Conservation (phyloP, 2,329 filamentous ascomycete genomes). For the Claviceps paspali region DNA sequence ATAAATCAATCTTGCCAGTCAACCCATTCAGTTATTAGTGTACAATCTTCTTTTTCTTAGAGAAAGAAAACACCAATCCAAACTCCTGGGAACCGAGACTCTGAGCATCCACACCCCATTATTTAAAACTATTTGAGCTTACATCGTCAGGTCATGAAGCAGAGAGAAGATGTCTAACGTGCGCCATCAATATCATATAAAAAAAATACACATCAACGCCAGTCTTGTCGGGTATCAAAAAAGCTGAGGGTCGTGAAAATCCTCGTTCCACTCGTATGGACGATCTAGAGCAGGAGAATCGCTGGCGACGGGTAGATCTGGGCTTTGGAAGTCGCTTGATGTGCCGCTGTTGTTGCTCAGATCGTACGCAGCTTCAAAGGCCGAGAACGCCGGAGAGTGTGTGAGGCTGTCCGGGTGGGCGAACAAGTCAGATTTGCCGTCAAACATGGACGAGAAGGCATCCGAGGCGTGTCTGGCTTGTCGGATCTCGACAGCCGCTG, state of each 20-base stretch:
- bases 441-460: conserved; percentile 7
- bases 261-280: conserved; percentile 17
- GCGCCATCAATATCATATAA: conserved; percentile 4
- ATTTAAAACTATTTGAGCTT: conserved; percentile 1
- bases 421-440: conserved; percentile 15
- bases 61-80: neutral
- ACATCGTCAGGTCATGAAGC: conserved; percentile 17
- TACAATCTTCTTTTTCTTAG: conserved; percentile 3
- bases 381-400: conserved; percentile 21
- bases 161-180: conserved; percentile 1
- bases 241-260: conserved; percentile 14
- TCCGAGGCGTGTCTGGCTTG: conserved; percentile 1
- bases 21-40: neutral
- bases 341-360: conserved; percentile 20
- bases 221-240: conserved; percentile 16
- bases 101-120: neutral
- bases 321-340: conserved; percentile 16
- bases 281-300: conserved; percentile 13
- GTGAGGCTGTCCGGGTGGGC: conserved; percentile 14
- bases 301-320: conserved; percentile 11
- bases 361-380: conserved; percentile 26
- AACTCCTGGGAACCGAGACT: neutral
- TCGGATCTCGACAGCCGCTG: conserved; percentile 15
- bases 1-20: neutral
- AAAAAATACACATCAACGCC: neutral